Base-by-base conservation (phyloP, 2,329 filamentous ascomycete genomes). In the Lecanicillium sp. region DNA sequence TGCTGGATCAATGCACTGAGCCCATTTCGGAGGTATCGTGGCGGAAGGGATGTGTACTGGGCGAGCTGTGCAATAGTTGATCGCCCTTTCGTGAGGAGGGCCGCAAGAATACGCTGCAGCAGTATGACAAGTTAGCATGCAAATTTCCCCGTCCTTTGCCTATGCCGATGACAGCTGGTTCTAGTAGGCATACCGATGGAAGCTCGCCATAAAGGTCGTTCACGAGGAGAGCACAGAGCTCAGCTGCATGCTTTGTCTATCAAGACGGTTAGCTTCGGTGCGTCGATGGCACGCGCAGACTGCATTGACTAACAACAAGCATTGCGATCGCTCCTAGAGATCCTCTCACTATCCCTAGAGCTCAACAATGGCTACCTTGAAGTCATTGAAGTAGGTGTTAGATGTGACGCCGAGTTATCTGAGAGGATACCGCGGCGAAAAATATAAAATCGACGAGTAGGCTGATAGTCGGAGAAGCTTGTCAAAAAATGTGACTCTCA, bases 161-260 rank as follows among this genome's bases (percentile, higher is more conserved):
- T 29, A 15, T 10, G 19, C 3, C 3, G n/a, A 23, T 9, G 6
- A 26, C 1, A 20, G 15, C 23, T 24, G 4, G 5, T 10, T 20
- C 4, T 5, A 6, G 27, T 26, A 41, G 21, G n/a, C 85, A 61
- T 86, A 96, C 91, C 64, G 89, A 88, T 53, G 90, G 89, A 51
- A 97, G 81, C 70, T 95, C 87, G 62, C 93, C 93, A 67, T 93
- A 91, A 51, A 87, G 77, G 64, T 96, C 90, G 63, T 90, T 83
- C 54, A 97, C 84, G 54, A 96, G 78, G 64, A 95, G 82, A 72
- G 84, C 80, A 74, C 89, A 95, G 62, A 97, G 87, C 79, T 96
- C 88, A 61, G 86, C 82, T 57, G 86, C 77, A 65, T 86, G 79
- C 72, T 89, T 82, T 52, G 80, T 81, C 81, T 84, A 54, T 17